These are phyloP conservation scores for Mycena albidolilacea DNA, from an alignment of 768 basidiomycete species.

Conservation along the genomic window DNA sequence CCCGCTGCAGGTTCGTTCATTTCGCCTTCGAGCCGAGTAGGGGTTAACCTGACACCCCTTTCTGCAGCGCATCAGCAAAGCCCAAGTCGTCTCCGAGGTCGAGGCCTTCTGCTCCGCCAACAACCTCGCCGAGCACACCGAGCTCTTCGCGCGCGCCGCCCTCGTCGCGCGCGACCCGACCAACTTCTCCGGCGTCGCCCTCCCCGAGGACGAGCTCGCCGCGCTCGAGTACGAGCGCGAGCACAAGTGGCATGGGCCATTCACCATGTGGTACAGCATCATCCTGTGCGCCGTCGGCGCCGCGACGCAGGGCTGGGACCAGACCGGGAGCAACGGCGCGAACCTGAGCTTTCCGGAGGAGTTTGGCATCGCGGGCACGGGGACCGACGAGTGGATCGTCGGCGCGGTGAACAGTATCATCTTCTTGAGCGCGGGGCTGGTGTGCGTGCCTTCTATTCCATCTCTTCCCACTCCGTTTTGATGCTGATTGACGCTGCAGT, in stretches of 20 bases:
- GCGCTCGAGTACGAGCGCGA: slow-evolving; percentile 20
- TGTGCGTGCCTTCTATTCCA: slow-evolving; percentile 50
- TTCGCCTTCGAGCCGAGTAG: not conserved
- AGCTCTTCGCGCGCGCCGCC: slow-evolving; percentile 49
- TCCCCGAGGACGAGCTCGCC: slow-evolving; percentile 44
- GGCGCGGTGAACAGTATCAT: slow-evolving; percentile 78
- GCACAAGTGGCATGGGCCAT: slow-evolving; percentile 44
- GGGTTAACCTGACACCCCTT: not conserved
- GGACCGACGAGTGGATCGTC: slow-evolving; percentile 78
- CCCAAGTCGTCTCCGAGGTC: slow-evolving; percentile 23
- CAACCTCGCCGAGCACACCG: slow-evolving; percentile 30
- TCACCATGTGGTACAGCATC: slow-evolving; percentile 53
- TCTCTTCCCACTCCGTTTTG: slow-evolving; percentile 44
- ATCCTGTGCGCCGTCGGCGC: slow-evolving; percentile 70
- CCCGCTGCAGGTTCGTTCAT: slow-evolving; percentile 14
- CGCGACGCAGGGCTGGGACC: slow-evolving; percentile 73
- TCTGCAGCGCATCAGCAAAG: slow-evolving; percentile 15
- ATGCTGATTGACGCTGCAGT: slow-evolving; percentile 34
- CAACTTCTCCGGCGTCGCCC: slow-evolving; percentile 44
- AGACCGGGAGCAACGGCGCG: slow-evolving; percentile 75
- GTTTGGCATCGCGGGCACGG: slow-evolving; percentile 31
- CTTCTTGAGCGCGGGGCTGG: slow-evolving; percentile 64
- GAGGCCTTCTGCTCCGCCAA: slow-evolving; percentile 9
- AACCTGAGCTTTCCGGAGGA: slow-evolving; percentile 69
- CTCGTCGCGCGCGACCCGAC: slow-evolving; percentile 67